These are phyloP conservation scores for Hypoxylon fragiforme DNA, from an alignment of 495 filamentous ascomycete species.

Conservation along the genomic window DNA sequence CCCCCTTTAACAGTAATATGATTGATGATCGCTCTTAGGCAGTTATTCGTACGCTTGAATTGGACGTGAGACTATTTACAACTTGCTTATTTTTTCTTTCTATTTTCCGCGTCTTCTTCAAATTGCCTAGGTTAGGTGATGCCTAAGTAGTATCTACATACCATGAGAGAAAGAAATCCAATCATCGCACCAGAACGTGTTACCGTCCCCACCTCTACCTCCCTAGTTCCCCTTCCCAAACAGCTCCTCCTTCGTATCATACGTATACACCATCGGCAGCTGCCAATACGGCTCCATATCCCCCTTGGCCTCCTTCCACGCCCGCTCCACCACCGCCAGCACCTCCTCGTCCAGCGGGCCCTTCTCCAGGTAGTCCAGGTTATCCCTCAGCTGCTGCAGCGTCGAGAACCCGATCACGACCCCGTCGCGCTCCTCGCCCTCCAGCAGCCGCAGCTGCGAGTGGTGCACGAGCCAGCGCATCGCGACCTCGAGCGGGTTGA, in stretches of 20 bases:
- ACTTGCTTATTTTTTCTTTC: too few relatives aligned
- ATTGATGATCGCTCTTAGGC: too few relatives aligned
- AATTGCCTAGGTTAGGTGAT: too few relatives aligned
- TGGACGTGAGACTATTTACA: too few relatives aligned
- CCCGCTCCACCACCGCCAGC: conserved; percentile 68
- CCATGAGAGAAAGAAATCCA: too few relatives aligned
- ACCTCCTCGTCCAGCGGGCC: conserved; percentile 73
- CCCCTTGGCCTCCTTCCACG: conserved; percentile 60
- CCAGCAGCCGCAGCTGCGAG: conserved; percentile 65
- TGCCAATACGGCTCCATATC: conserved; percentile 72
- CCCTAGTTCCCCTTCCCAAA: conserved; percentile 40
- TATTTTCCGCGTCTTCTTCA: too few relatives aligned
- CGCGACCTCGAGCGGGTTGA: conserved; percentile 73
- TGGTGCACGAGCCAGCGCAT: conserved; percentile 78
- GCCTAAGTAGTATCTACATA: too few relatives aligned
- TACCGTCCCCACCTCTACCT: too few relatives aligned
- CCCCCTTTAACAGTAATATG: too few relatives aligned
- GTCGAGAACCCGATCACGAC: conserved; percentile 73
- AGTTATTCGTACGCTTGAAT: too few relatives aligned
- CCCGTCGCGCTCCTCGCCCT: conserved; percentile 71
- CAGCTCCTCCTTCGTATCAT: conserved; percentile 63
- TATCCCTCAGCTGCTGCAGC: conserved; percentile 66
- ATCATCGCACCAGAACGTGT: not conserved
- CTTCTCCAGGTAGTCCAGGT: conserved; percentile 72
- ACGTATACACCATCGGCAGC: conserved; percentile 62